Percentiles rank a stretch among this genome's conserved stretches.
These are phyloP conservation scores for Candida saitoana DNA, from an alignment of 805 yeast genomes.

Conservation along the genomic window DNA sequence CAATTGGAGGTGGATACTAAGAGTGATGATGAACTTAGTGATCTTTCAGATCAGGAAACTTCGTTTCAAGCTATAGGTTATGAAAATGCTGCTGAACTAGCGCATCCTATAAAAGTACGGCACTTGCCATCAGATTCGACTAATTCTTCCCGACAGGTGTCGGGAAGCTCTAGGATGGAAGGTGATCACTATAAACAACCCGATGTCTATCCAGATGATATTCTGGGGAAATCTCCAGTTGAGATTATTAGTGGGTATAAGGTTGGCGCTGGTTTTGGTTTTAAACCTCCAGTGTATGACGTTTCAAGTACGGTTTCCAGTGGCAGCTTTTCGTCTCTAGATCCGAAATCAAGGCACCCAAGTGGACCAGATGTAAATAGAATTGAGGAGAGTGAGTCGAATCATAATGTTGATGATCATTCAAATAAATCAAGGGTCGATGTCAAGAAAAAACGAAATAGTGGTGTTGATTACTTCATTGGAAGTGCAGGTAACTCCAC, in stretches of 20 bases:
- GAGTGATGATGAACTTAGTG: not conserved
- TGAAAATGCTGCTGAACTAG: constrained; percentile 16
- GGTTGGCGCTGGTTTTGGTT: not conserved
- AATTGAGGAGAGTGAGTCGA: not conserved
- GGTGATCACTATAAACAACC: not conserved
- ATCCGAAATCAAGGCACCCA: constrained; percentile 11
- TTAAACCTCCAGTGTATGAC: not conserved
- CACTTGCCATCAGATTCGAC: constrained; percentile 16
- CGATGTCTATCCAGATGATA: not conserved
- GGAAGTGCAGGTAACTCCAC: not conserved
- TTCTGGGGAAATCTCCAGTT: not conserved
- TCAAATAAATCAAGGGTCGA: not conserved
- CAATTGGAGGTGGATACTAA: not conserved
- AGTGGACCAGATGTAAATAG: constrained; percentile 1
- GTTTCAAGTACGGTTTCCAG: too few species aligned
- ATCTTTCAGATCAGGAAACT: not conserved
- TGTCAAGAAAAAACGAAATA: constrained; percentile 1
- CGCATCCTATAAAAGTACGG: constrained; percentile 30
- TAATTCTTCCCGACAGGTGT: not conserved
- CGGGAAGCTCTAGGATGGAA: constrained; percentile 1
- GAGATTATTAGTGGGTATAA: not conserved
- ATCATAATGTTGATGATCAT: not conserved
- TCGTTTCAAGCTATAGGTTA: constrained; percentile 32
- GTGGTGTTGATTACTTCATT: not conserved
- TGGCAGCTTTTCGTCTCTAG: constrained; percentile 13